A percentile compares a stretch with the other conserved stretches of the same genome.
phyloP scores from a whole-genome alignment of 176 grass and related monocot genomes.

The Cocos nucifera region DNA sequence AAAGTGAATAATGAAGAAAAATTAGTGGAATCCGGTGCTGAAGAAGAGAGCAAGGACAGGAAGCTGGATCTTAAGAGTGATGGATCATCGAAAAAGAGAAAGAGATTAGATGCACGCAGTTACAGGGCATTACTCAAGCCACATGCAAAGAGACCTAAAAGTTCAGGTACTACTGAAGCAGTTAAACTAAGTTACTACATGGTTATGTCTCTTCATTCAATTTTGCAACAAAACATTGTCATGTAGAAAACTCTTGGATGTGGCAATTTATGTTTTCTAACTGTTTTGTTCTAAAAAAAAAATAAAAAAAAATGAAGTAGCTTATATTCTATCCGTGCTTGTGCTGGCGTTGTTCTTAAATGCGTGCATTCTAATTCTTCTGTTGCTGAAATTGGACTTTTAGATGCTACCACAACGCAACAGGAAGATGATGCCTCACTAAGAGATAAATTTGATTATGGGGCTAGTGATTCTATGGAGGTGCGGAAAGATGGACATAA shows the following conservation, averaged over 20 bases:
- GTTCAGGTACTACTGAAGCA: constrained; percentile 3
- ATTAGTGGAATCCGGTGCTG: background rate
- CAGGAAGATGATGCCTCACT: background rate
- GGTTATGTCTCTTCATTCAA: too few species aligned
- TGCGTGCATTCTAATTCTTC: background rate
- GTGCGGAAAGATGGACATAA: background rate
- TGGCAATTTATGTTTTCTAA: too few species aligned
- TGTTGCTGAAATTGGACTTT: background rate
- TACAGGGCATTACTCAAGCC: background rate
- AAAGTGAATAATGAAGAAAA: background rate
- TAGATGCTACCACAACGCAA: background rate
- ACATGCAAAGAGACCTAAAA: constrained; percentile 6
- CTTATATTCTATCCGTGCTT: background rate
- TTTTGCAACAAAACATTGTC: too few species aligned
- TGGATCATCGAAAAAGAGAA: background rate
- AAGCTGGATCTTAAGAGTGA: background rate
- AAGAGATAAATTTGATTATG: background rate
- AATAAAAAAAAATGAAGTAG: too few species aligned
- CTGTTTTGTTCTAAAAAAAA: too few species aligned
- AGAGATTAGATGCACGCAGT: background rate
- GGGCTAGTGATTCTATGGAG: background rate
- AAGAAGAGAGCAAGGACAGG: background rate
- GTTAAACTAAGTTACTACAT: too few species aligned
- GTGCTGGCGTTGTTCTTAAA: background rate
- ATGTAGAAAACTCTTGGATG: too few species aligned